Evolutionary conservation across 1,139 yeast genomes (phyloP), one percentile per base, ranked within the genome.

Genomic region (Hansenula anomala): DNA sequence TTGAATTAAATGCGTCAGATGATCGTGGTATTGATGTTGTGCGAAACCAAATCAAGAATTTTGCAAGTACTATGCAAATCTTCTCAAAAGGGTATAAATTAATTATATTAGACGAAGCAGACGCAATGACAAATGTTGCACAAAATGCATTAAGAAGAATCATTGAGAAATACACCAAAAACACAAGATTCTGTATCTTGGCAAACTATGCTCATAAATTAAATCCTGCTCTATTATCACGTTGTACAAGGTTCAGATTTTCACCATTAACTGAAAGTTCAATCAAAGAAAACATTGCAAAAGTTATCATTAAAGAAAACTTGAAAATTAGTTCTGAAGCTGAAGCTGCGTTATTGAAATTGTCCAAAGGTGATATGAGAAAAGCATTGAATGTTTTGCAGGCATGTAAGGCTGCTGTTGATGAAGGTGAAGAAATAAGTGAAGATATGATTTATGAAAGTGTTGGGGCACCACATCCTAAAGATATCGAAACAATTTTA

Each of bases 21-120:
- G 98, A 92, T 59, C 75, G 98, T 64, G 97, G 98, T 43, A 92
- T 92, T 41, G 95, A 90, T 33, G 95, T 90, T 27, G 98, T 92
- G 22, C 73, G 98, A 49, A 89, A 89, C 54, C 83, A 88, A 55
- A 89, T 92, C 60, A 92, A 92, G 64, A 86, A 86, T 46, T 92
- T 92, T 69, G 97, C 98, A 53, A 76, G 87, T 36, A 92, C 98
- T 1, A 78, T 88, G 71, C 98, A 94, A 60, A 92, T 94, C 40
- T 94, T 92, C 64, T 59, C 69, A 18, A 63, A 66, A 42, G 89
- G 92, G 14, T 92, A 90, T 71, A 94, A 94, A 57, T 69, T 94
- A 50, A 84, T 94, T 43, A 88, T 94, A 27, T 69, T 94, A 48
- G 99, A 94, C 65, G 99, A 94, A 64, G 98, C 98, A 0, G 98